Conservation (phyloP, 108 stramenopile species). For the Cylindrotheca fusiformis region DNA sequence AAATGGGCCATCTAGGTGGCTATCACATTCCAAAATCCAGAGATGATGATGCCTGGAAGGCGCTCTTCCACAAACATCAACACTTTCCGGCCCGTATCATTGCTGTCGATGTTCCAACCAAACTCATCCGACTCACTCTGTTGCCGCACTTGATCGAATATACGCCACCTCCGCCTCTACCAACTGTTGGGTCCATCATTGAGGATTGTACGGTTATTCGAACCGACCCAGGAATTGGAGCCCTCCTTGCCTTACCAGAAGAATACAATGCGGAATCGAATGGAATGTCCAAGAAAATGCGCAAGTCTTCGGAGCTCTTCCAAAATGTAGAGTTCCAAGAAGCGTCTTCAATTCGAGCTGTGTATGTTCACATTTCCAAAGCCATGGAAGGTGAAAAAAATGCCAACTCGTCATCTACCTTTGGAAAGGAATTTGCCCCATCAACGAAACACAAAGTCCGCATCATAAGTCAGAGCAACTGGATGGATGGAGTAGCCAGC, state of each 20-base stretch:
- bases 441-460: constrained; percentile 60
- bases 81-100: constrained; percentile 72
- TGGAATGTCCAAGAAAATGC: constrained; percentile 32
- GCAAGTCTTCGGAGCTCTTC: constrained; percentile 31
- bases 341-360: constrained; percentile 46
- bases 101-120: constrained; percentile 69
- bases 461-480: constrained; percentile 62
- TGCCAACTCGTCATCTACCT: constrained; percentile 30
- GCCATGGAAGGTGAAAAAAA: constrained; percentile 56
- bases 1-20: constrained; percentile 67
- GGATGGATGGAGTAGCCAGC: constrained; percentile 74
- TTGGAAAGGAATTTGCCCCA: constrained; percentile 73
- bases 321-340: constrained; percentile 41
- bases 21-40: constrained; percentile 28
- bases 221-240: constrained; percentile 83
- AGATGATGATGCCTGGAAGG: constrained; percentile 20
- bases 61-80: constrained; percentile 37
- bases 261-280: constrained; percentile 12
- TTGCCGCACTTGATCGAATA: constrained; percentile 64
- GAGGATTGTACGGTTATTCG: constrained; percentile 70
- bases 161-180: constrained; percentile 16
- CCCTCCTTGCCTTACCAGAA: constrained; percentile 67
- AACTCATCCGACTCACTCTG: constrained; percentile 77
- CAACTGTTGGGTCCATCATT: constrained; percentile 55
- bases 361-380: constrained; percentile 88